These are phyloP conservation scores for Heterobasidion annosum DNA, from an alignment of 1,284 basidiomycete genomes.

Conservation along the genomic window DNA sequence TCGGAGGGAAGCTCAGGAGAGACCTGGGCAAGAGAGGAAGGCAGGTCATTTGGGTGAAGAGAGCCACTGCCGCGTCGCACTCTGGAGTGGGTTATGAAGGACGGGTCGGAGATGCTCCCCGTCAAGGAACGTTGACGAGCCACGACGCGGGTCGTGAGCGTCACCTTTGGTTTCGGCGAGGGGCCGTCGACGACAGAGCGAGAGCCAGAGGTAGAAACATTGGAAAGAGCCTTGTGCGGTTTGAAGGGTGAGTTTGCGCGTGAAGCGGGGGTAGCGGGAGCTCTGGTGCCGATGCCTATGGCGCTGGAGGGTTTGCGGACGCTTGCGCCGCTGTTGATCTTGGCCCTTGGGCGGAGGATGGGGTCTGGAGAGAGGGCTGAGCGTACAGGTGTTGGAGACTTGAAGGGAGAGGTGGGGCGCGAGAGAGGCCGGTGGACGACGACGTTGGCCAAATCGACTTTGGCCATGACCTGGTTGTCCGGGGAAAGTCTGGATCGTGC, in stretches of 20 bases:
- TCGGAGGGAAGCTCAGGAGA: not conserved
- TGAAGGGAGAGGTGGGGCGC: conserved; percentile 45
- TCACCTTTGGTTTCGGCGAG: conserved; percentile 17
- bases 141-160: conserved; percentile 13
- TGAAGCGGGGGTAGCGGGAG: conserved; percentile 12
- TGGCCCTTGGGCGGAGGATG: conserved; percentile 43
- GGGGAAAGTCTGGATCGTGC: conserved; percentile 17
- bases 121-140: conserved; percentile 26
- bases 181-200: conserved; percentile 15
- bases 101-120: conserved; percentile 8
- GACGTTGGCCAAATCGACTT: conserved; percentile 16
- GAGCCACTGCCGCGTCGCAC: conserved; percentile 24
- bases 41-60: conserved; percentile 18
- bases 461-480: conserved; percentile 22
- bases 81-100: conserved; percentile 16
- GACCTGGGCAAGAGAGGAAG: conserved; percentile 6
- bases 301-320: conserved; percentile 32
- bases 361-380: conserved; percentile 11
- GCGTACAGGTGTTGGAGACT: conserved; percentile 18
- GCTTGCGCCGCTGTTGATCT: conserved; percentile 48
- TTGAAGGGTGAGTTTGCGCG: conserved; percentile 36
- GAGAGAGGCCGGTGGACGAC: conserved; percentile 15
- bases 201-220: conserved; percentile 6
- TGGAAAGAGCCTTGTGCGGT: conserved; percentile 16
- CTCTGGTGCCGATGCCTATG: conserved; percentile 14